A percentile compares a stretch with the other conserved stretches of the same genome.
phyloP scores from a whole-genome alignment of 2,329 filamentous ascomycete species.

The Cladosporium sp. region DNA sequence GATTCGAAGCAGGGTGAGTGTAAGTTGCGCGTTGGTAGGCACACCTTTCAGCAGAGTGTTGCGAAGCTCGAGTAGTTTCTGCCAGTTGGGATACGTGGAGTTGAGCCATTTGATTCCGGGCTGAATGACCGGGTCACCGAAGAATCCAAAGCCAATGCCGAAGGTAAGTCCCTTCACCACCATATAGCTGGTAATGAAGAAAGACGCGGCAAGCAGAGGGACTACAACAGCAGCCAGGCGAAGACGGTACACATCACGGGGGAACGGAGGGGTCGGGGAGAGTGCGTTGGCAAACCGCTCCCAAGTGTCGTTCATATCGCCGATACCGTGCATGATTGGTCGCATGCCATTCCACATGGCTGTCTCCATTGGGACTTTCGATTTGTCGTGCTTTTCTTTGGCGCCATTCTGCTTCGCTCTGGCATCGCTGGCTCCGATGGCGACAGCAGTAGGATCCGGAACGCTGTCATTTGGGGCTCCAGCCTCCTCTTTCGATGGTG shows the following conservation, averaged over 20 bases:
- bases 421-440: constrained; percentile 49
- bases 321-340: constrained; percentile 62
- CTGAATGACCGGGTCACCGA: constrained; percentile 67
- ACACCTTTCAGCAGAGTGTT: constrained; percentile 75
- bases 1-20: constrained; percentile 71
- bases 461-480: constrained; percentile 43
- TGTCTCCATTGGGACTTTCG: constrained; percentile 69
- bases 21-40: constrained; percentile 79
- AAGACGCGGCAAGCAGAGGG: constrained; percentile 37
- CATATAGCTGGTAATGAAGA: constrained; percentile 46
- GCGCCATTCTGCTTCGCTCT: constrained; percentile 48
- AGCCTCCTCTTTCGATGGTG: constrained; percentile 41
- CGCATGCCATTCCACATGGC: constrained; percentile 72
- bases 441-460: constrained; percentile 56
- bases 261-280: constrained; percentile 45
- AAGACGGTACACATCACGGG: constrained; percentile 37
- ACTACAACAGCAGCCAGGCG: constrained; percentile 42
- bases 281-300: constrained; percentile 56
- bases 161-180: constrained; percentile 60
- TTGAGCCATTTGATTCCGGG: constrained; percentile 56
- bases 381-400: constrained; percentile 60
- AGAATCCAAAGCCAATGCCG: constrained; percentile 67
- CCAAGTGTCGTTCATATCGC: constrained; percentile 55
- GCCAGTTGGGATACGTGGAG: constrained; percentile 61
- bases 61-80: constrained; percentile 65